These are phyloP conservation scores for Bertia moriformis DNA, from an alignment of 2,329 filamentous ascomycete genomes.

Conservation along the genomic window DNA sequence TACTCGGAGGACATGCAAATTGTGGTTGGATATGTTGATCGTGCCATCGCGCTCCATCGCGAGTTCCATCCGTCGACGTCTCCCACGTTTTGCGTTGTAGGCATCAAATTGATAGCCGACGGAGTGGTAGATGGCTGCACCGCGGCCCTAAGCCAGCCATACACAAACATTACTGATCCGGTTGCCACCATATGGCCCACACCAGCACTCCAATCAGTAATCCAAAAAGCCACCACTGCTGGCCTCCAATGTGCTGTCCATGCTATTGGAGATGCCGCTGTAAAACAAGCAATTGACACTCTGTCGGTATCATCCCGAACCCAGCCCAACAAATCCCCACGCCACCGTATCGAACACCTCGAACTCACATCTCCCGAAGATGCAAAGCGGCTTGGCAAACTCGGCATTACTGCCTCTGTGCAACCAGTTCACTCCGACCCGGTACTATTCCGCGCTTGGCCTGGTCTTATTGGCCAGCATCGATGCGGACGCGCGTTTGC, in stretches of 20 bases:
- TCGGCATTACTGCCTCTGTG: conserved; percentile 26
- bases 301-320: no score
- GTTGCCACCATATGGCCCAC: conserved; percentile 29
- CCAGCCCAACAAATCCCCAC: conserved; percentile 18
- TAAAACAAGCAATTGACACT: conserved; percentile 26
- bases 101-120: conserved; percentile 33
- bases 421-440: conserved; percentile 24
- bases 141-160: conserved; percentile 28
- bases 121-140: conserved; percentile 34
- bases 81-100: conserved; percentile 26
- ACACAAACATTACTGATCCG: conserved; percentile 20
- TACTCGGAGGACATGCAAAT: conserved; percentile 20
- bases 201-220: conserved; percentile 17
- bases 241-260: conserved; percentile 31
- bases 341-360: conserved; percentile 34
- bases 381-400: conserved; percentile 24
- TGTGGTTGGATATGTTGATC: conserved; percentile 13
- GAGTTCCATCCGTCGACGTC: conserved; percentile 13
- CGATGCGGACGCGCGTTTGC: conserved; percentile 30
- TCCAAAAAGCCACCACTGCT: conserved; percentile 23
- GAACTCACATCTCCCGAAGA: conserved; percentile 30
- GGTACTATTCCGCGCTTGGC: conserved; percentile 29
- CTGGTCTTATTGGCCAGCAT: conserved; percentile 23
- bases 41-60: background rate
- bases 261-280: conserved; percentile 31